Evolutionary conservation across 768 basidiomycete species (phyloP).

Genomic region (Daedaleopsis nitida): DNA sequence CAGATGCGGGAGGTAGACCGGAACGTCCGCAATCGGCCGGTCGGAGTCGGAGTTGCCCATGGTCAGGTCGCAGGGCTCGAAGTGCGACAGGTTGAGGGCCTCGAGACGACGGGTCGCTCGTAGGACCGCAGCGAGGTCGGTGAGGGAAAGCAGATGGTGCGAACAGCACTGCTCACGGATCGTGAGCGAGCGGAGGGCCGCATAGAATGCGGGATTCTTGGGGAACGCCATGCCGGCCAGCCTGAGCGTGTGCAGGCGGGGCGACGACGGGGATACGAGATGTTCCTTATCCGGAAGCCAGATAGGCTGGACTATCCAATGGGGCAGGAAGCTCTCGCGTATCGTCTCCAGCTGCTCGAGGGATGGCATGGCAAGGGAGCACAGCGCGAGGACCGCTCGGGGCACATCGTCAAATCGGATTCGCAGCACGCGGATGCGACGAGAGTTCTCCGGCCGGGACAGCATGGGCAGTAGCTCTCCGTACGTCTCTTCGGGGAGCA

Average conservation of each 20-base stretch:
- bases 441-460: neutral
- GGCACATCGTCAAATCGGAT: too few species aligned
- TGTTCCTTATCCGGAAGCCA: neutral
- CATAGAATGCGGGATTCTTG: neutral
- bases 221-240: neutral
- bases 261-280: neutral
- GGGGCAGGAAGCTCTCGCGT: too few species aligned
- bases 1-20: too few species aligned
- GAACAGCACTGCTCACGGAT: neutral
- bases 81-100: neutral
- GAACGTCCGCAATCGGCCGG: too few species aligned
- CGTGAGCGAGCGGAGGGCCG: neutral
- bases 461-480: neutral
- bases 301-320: neutral
- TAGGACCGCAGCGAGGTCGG: neutral
- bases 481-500: neutral
- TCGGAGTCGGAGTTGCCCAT: neutral
- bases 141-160: neutral
- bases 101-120: too few species aligned
- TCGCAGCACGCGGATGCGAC: neutral
- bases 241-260: neutral
- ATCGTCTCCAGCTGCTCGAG: neutral
- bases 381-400: too few species aligned
- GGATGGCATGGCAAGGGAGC: neutral
- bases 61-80: neutral